These are phyloP conservation scores for Ichthyophthirius multifiliis DNA, from an alignment of 169 alveolate species.

Conservation along the genomic window DNA sequence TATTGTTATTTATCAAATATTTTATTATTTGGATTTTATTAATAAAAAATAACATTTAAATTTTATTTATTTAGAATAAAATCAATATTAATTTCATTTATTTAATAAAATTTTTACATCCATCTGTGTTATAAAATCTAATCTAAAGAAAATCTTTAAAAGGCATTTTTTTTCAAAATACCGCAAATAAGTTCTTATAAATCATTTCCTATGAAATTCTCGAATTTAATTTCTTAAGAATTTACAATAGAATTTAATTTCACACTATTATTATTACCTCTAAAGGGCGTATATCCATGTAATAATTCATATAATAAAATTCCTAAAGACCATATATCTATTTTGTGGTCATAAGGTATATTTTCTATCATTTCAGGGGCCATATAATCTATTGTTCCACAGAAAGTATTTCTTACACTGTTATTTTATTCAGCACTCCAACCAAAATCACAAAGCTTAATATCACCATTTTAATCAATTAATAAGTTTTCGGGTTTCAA, in stretches of 20 bases:
- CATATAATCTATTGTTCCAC: slow-evolving; percentile 90
- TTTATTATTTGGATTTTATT: no score
- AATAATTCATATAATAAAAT: slow-evolving; percentile 80
- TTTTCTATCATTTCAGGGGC: slow-evolving; percentile 86
- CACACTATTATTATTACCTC: slow-evolving; percentile 47
- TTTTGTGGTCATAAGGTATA: slow-evolving; percentile 62
- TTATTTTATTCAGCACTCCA: slow-evolving; percentile 68
- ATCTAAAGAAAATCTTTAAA: slow-evolving; percentile 45
- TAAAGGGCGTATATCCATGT: slow-evolving; percentile 79
- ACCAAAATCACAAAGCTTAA: slow-evolving; percentile 77
- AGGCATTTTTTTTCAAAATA: slow-evolving; percentile 47
- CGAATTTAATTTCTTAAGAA: slow-evolving; percentile 26
- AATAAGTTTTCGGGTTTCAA: slow-evolving; percentile 64
- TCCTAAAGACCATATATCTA: slow-evolving; percentile 86
- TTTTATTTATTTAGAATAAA: background rate
- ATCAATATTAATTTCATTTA: background rate
- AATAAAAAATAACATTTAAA: no score
- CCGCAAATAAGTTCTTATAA: slow-evolving; percentile 39
- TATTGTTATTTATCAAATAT: no score
- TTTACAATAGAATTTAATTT: slow-evolving; percentile 37
- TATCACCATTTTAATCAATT: slow-evolving; percentile 39
- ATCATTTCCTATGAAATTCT: slow-evolving; percentile 13
- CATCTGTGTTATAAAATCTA: slow-evolving; percentile 61
- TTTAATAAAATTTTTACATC: slow-evolving; percentile 24
- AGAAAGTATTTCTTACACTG: slow-evolving; percentile 69